Evolutionary conservation across 2,329 filamentous ascomycete genomes (phyloP).

Genomic region (Gnomoniopsis sp.): DNA sequence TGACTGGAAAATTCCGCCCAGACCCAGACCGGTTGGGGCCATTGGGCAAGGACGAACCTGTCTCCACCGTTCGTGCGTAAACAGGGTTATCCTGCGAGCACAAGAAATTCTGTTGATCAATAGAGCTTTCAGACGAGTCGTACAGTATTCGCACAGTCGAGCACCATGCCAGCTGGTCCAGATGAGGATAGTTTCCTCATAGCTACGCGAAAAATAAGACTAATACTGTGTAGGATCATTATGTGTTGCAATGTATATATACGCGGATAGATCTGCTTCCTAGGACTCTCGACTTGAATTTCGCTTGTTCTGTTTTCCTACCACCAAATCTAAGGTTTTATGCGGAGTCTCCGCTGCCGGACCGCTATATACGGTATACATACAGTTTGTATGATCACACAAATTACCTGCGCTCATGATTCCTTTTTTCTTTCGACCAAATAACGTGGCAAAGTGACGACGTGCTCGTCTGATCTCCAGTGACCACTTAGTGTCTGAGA

Average conservation of each 20-base stretch:
- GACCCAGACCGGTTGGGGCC: background rate
- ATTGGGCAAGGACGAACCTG: constrained; percentile 1
- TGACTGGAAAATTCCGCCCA: background rate
- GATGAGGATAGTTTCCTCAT: background rate
- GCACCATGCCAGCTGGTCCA: background rate
- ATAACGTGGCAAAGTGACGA: background rate
- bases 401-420: background rate
- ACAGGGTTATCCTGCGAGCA: background rate
- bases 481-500: background rate
- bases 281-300: too few species aligned
- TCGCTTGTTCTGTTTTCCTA: too few species aligned
- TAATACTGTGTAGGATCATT: too few species aligned
- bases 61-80: constrained; percentile 14
- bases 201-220: too few species aligned
- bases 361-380: background rate
- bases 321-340: too few species aligned
- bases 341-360: background rate
- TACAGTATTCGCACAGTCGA: background rate
- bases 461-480: background rate
- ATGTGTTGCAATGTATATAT: too few species aligned
- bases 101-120: background rate
- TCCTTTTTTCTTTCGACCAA: background rate
- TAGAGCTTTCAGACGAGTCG: background rate
- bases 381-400: background rate
- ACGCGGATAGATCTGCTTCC: too few species aligned